Conservation (phyloP, 2,329 filamentous ascomycete species). For the Stagonosporopsis rhizophila region DNA sequence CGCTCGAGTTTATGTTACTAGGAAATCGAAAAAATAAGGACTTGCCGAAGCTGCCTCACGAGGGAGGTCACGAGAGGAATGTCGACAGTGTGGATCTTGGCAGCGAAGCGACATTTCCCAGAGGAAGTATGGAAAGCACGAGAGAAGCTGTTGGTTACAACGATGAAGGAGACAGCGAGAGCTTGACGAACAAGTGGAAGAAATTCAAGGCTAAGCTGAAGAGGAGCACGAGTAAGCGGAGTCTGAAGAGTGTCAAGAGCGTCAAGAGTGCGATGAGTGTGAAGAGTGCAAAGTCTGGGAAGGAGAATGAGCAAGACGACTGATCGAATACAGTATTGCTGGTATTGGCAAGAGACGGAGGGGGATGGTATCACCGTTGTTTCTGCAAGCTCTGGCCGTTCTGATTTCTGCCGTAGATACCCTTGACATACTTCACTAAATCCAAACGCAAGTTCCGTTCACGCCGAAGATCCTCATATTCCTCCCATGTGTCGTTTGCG, state of each 20-base stretch:
- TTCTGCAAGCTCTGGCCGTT: background rate
- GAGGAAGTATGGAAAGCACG: constrained; percentile 12
- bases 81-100: constrained; percentile 37
- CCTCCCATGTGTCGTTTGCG: background rate
- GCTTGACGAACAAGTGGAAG: constrained; percentile 44
- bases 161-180: constrained; percentile 23
- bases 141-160: constrained; percentile 9
- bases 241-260: constrained; percentile 43
- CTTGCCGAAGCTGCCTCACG: background rate
- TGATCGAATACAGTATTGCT: background rate
- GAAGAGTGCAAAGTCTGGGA: constrained; percentile 22
- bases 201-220: constrained; percentile 47
- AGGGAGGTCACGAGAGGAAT: constrained; percentile 16
- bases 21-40: constrained; percentile 5
- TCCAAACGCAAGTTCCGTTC: background rate
- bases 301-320: background rate
- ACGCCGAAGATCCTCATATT: background rate
- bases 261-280: constrained; percentile 40
- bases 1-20: constrained; percentile 43
- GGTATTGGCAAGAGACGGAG: background rate
- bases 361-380: background rate
- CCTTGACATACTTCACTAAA: constrained; percentile 1
- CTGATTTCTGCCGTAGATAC: constrained; percentile 14
- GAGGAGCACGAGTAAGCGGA: constrained; percentile 45
- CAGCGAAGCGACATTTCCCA: constrained; percentile 26